Evolutionary conservation across 441 rosid species (phyloP), one percentile per base, ranked within the genome.

Genomic region (Metrosideros polymorpha): DNA sequence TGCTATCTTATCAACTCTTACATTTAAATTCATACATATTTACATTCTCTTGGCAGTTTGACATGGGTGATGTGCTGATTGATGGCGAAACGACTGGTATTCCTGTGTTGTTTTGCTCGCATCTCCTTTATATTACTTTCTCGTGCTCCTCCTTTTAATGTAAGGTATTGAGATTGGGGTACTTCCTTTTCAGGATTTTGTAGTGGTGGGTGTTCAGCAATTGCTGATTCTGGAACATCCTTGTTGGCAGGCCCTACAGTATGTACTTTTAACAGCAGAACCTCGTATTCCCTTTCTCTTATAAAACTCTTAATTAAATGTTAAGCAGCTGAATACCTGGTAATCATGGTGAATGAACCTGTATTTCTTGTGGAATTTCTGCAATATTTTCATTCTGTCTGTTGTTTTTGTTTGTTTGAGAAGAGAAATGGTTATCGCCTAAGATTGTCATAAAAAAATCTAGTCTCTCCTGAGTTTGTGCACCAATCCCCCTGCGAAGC

Each of bases 201-300:
- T 88, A 56, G 91, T 51, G 42, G 86, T 43, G 94, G 94, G 75
- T 94, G 96, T 86, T 89, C 93, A 59, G 96, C 96, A 54, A 93
- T 94, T 88, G 96, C 95, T 87, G 96, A 94, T 90, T 93, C 95
- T 10, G 96, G 96, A 91, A 94, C 96, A 88, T 94, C 96, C 82
- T 89, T 94, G 87, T 86, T 94, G 89, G 94, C 94, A 18, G 95
- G 96, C 85, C 96, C 96, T 89, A 92, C 93, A n/a, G 96, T 93
- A 87, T 86, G 91, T 85, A 39, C 47, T 71, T 71, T 42, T 71
- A 71, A 71, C 17, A 22, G n/a, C 79, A 39, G 79, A 71, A 22
- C 79, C 22, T 22, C 25, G 25, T 71, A 39, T 71, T 71, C 15
- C 47, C 79, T 39, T 6, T 35, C 47, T 39, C 79, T 39, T 42